Evolutionary conservation across 257 asterid genomes (phyloP), one percentile per base, ranked within the genome.

Genomic region (Solanum tarapatanum): DNA sequence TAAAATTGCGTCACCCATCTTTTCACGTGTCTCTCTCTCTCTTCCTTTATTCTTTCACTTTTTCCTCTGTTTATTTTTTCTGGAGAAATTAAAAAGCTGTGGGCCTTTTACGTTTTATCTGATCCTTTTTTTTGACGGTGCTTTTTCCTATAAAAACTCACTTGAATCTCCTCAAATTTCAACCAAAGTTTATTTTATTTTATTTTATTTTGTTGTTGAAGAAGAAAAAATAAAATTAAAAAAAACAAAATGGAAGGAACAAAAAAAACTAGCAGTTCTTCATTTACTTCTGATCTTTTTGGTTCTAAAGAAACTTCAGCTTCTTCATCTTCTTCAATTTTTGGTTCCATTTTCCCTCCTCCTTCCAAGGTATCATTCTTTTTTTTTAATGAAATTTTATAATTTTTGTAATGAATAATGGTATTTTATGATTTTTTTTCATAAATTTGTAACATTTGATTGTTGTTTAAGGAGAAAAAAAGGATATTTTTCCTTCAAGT

Each of bases 261-360:
- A 84, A 95, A 93, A 87, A 96, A 93, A 87, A 90, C 92, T 91
- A 87, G 95, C 6, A 93, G 93, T 35, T 93, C 98, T 88, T 93
- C 99, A 58, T 92, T 96, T 64, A 91, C 97, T 88, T 83, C 98
- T 95, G 98, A 95, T 89, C 98, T 95, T 90, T 96, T 96, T 73
- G 99, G 98, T 87, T 94, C 93, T 0, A 94, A 94, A 86, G 94
- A 93, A 19, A 76, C 93, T 73, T 85, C 93, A 48, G 51, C 82
- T 16, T 85, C 93, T 73, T 87, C 97, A 4, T 88, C 98, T 85
- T 88, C 97, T 68, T 92, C 92, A 88, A 87, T 94, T 88, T 94
- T 94, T 55, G 91, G 91, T 16, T 91, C 99, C 3, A 93, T 96
- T 83, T 94, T 95, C 32, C 88, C 97, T 19, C 98, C 96, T 64